Percentiles rank a stretch among this genome's conserved stretches.
These are phyloP conservation scores for Xylaria sp. DNA, from an alignment of 2,329 filamentous ascomycete species.

Conservation along the genomic window DNA sequence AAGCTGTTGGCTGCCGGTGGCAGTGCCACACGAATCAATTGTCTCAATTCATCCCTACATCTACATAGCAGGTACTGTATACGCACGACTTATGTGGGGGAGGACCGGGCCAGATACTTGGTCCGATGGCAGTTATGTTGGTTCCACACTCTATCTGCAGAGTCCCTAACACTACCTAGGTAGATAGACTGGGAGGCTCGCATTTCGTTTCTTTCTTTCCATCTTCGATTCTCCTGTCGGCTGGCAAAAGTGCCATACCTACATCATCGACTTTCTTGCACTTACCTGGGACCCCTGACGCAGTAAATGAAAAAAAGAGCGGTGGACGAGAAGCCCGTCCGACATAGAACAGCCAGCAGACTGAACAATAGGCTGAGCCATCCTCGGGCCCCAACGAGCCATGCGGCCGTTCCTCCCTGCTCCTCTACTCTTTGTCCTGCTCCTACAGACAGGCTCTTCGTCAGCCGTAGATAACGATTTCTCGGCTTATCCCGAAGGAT, in stretches of 20 bases:
- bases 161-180: not conserved
- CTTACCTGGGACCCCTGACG: not conserved
- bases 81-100: not conserved
- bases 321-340: not conserved
- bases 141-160: not conserved
- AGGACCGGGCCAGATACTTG: not conserved
- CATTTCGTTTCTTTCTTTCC: not conserved
- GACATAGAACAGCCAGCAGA: not conserved
- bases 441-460: slow-evolving; percentile 43
- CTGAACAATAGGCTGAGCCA: not conserved
- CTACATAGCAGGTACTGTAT: not conserved
- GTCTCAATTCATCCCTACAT: not conserved
- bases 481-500: slow-evolving; percentile 54
- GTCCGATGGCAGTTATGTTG: not conserved
- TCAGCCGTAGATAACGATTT: slow-evolving; percentile 55
- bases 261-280: slow-evolving; percentile 4
- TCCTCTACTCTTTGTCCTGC: slow-evolving; percentile 46
- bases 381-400: slow-evolving; percentile 9
- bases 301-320: not conserved
- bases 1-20: slow-evolving; percentile 7
- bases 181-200: not conserved
- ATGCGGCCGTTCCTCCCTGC: slow-evolving; percentile 41
- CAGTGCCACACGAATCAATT: slow-evolving; percentile 6
- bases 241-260: not conserved
- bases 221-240: slow-evolving; percentile 1